phyloP scores from a whole-genome alignment of 176 grass and related monocot genomes.

The Areca catechu region DNA sequence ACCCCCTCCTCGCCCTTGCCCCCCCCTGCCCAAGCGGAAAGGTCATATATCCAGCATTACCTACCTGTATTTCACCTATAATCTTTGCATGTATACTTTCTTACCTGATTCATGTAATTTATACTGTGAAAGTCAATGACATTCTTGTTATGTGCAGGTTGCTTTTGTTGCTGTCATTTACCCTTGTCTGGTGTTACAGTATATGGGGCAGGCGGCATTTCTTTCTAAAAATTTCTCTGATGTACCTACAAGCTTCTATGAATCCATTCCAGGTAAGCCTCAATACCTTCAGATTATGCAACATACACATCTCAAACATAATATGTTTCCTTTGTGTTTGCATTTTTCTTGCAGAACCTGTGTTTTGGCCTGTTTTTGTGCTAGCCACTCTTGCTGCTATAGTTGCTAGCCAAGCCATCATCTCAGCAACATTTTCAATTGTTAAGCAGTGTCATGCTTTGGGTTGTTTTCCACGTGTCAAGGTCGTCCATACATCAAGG shows the following conservation, averaged over 20 bases:
- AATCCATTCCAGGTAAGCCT: conserved; percentile 77
- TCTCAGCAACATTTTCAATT: conserved; percentile 96
- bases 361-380: conserved; percentile 94
- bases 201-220: conserved; percentile 99
- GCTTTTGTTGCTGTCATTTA: conserved; percentile 72
- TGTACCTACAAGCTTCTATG: conserved; percentile 55
- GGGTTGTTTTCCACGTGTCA: conserved; percentile 95
- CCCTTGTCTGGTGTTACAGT: conserved; percentile 87
- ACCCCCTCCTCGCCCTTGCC: too few species aligned
- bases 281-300: neutral
- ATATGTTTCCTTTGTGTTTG: conserved; percentile 5
- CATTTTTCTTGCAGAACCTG: conserved; percentile 36
- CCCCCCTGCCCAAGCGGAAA: too few species aligned
- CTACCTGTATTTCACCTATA: too few species aligned
- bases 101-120: neutral
- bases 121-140: neutral
- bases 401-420: conserved; percentile 93
- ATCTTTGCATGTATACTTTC: too few species aligned
- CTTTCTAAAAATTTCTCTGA: conserved; percentile 63
- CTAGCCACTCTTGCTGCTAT: conserved; percentile 85
- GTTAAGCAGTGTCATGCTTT: conserved; percentile 93
- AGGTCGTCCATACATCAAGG: conserved; percentile 91
- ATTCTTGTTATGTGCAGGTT: conserved; percentile 50
- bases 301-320: neutral
- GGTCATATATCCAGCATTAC: too few species aligned